Base-by-base conservation (phyloP, 805 yeast genomes). In the Kockiozyma suomiensis region DNA sequence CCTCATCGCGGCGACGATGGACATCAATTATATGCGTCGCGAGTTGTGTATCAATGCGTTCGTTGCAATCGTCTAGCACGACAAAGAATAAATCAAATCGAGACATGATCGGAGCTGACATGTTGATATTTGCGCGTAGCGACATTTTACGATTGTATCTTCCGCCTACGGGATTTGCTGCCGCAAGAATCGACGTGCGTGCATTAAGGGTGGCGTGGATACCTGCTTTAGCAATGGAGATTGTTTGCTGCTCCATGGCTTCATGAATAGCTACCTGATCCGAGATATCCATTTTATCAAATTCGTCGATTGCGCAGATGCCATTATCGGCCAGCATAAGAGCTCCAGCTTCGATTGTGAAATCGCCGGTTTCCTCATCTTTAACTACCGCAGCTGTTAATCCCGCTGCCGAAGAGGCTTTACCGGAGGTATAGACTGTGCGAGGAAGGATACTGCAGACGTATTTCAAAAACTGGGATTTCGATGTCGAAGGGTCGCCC, bases 171-270 rank as follows among this genome's bases (percentile, higher is more conserved):
- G 99, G 99, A 73, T 94, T 94, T 0, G 99, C 99, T n/a, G 99
- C 98, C 0, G 99, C 99, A 51, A 94, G 76, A 68, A 94, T 94
- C 0, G 97, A 90, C 0, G 99, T 90, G 70, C 99, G 82, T 1
- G 99, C 99, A 73, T 94, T 94, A 70, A 94, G 78, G 0, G 99
- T 94, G 1, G 99, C 98, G 71, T 94, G 97, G 65, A 94, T 94
- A 71, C 99, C 99, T 0, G 99, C 99, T 74, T 94, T 94, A 10
- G 99, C 97, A 70, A 94, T 94, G 15, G 97, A 92, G 67, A 94
- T 94, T 0, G 99, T 94, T 75, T 94, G 99, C 76, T 94, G 99
- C 81, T 94, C 99, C 99, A 94, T 94, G 25, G 98, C 99, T 78
- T 94, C 99, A 77, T 94, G 99, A 77, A 94, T 93, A 2, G 98